Evolutionary conservation across 2,329 filamentous ascomycete species (phyloP), one percentile per base, ranked within the genome.

Genomic region (Lithohypha guttulata): DNA sequence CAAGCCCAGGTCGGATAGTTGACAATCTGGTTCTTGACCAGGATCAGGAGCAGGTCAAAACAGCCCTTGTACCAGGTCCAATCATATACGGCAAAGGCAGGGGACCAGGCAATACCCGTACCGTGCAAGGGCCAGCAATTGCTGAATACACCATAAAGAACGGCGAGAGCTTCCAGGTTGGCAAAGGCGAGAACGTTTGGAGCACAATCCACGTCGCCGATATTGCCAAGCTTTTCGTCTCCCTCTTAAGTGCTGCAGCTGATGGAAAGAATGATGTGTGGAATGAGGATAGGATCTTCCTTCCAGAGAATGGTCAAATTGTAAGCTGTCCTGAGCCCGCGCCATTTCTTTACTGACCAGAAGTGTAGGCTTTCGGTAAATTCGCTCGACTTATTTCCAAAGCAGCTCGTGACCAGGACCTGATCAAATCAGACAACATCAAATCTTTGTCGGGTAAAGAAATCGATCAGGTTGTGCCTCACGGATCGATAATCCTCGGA

Each of bases 41-140:
- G 9, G 54, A 53, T n/a, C 42, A 50, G 3, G 34, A 49, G 8
- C 48, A 42, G 0, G 59, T 71, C 39, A 61, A 58, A 45, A 61
- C 61, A 9, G 59, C 68, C 32, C 64, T 74, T 44, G 53, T 73
- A n/a, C 55, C 58, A 2, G 69, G 69, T 2, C 68, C 69, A 0
- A 61, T 59, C 34, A 73, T 74, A 46, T 74, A 74, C 52, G 71
- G 70, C 20, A 45, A 45, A 2, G 70, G 71, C 7, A 55, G 63
- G 19, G 72, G 72, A 0, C 56, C 65, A 0, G 57, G 60, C 26
- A 75, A 73, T 51, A 61, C 56, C 42, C 59, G 66, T 43, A 71
- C 67, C 46, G 59, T 68, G 11, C 70, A 75, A 49, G 59, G 71
- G 1, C 66, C 69, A 0, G 49, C 56, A 23, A 51, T 75, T 27